phyloP scores from a whole-genome alignment of 2,329 filamentous ascomycete species.

The Chalaropsis ovoidea region DNA sequence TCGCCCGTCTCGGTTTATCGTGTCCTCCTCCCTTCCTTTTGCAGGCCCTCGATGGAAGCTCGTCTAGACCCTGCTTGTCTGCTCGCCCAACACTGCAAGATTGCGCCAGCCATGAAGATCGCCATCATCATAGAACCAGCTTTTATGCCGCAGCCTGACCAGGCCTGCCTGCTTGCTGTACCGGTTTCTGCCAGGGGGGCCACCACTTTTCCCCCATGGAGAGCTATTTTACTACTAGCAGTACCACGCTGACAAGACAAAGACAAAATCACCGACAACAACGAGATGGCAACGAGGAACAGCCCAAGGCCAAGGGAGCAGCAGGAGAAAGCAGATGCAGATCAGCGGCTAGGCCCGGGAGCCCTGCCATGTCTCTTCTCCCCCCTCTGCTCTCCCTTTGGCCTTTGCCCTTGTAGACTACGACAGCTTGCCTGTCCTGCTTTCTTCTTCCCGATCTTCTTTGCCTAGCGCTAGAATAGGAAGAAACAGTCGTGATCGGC shows the following conservation, averaged over 20 bases:
- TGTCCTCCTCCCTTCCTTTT: too few species aligned
- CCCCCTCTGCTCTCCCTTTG: too few species aligned
- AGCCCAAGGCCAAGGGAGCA: not conserved
- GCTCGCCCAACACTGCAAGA: not conserved
- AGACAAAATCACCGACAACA: not conserved
- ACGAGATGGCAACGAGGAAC: not conserved
- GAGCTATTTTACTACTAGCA: not conserved
- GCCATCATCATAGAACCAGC: constrained; percentile 2
- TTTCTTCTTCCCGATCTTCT: not conserved
- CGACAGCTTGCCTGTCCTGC: not conserved
- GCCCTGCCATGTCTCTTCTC: too few species aligned
- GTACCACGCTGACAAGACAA: not conserved
- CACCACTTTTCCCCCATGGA: not conserved
- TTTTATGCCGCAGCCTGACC: not conserved
- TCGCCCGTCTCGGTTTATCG: not conserved
- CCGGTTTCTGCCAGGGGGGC: constrained; percentile 12
- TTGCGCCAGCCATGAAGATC: constrained; percentile 6
- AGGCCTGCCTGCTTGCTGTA: constrained; percentile 7
- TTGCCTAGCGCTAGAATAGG: not conserved
- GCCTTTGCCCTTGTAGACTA: too few species aligned
- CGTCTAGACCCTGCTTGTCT: too few species aligned
- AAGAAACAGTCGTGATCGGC: not conserved
- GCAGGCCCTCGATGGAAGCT: too few species aligned
- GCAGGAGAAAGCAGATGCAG: not conserved
- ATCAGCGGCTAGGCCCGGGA: not conserved